Evolutionary conservation across 192 early-diverging fungal genomes (phyloP).

Genomic region (Rhizoclosmatium sp.): DNA sequence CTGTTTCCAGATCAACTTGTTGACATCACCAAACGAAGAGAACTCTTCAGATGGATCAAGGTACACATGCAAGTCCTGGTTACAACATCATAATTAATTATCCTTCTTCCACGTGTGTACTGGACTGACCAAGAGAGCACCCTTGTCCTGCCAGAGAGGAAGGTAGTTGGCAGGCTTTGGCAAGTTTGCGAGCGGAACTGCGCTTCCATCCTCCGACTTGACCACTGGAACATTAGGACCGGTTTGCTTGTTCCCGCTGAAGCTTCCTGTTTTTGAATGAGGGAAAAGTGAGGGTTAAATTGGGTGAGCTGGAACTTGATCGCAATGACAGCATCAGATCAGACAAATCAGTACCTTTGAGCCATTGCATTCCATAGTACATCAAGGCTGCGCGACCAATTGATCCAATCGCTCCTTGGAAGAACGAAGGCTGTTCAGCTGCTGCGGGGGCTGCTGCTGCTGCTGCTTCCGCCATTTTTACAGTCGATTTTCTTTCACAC

Average conservation of each 20-base stretch:
- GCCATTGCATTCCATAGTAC: slow-evolving; percentile 32
- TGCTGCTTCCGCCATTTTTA: slow-evolving; percentile 2
- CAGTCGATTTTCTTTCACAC: not conserved
- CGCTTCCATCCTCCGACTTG: not conserved
- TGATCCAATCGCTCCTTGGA: not conserved
- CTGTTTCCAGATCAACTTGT: slow-evolving; percentile 49
- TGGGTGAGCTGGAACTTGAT: not conserved
- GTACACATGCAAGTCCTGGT: slow-evolving; percentile 47
- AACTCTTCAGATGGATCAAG: slow-evolving; percentile 36
- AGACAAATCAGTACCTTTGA: slow-evolving; percentile 1
- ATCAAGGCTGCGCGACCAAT: slow-evolving; percentile 1
- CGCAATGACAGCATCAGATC: not conserved
- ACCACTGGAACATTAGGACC: not conserved
- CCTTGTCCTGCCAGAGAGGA: slow-evolving; percentile 7
- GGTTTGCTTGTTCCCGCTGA: not conserved
- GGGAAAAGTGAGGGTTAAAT: not conserved
- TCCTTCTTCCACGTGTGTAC: not conserved
- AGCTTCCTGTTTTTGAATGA: slow-evolving; percentile 15
- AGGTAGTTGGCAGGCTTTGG: slow-evolving; percentile 25
- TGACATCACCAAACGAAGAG: slow-evolving; percentile 27
- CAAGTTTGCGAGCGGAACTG: not conserved
- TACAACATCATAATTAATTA: not conserved
- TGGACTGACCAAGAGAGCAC: not conserved
- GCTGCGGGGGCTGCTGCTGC: slow-evolving; percentile 12
- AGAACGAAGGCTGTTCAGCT: not conserved